Evolutionary conservation across 352 stramenopile genomes (phyloP).

Genomic region (Pythium utonaiense): DNA sequence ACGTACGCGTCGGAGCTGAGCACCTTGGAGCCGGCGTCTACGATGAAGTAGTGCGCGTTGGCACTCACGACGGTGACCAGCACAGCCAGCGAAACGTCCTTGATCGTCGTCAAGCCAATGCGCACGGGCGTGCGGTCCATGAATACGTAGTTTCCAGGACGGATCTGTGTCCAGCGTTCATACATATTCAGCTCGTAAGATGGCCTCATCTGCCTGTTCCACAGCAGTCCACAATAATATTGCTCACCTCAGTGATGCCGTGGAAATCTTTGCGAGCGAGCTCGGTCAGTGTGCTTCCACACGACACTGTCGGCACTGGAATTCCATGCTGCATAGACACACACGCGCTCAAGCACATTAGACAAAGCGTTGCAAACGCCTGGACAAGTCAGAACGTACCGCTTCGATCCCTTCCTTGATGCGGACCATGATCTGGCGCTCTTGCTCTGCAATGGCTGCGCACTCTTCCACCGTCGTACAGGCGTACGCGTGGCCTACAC

Average conservation of each 20-base stretch:
- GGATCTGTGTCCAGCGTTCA: slow-evolving; percentile 31
- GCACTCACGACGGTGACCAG: slow-evolving; percentile 66
- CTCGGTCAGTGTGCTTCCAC: slow-evolving; percentile 68
- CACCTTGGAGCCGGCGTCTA: slow-evolving; percentile 70
- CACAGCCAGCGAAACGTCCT: slow-evolving; percentile 58
- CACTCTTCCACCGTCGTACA: slow-evolving; percentile 52
- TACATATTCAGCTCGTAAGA: no score
- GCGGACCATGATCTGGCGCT: slow-evolving; percentile 59
- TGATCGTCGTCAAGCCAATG: slow-evolving; percentile 55
- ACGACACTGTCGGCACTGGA: slow-evolving; percentile 52
- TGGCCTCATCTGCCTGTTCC: neutral
- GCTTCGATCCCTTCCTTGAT: slow-evolving; percentile 52
- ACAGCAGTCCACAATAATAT: neutral
- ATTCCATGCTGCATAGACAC: slow-evolving; percentile 32
- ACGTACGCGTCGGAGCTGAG: slow-evolving; percentile 59
- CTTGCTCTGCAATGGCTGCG: slow-evolving; percentile 46
- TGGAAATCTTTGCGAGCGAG: slow-evolving; percentile 51
- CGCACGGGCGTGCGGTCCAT: slow-evolving; percentile 67
- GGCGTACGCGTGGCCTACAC: slow-evolving; percentile 50
- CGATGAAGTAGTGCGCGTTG: slow-evolving; percentile 73
- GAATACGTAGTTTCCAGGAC: slow-evolving; percentile 74
- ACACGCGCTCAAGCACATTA: neutral
- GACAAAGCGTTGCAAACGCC: neutral
- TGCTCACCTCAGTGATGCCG: slow-evolving; percentile 59
- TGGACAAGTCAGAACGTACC: slow-evolving; percentile 11